These are phyloP conservation scores for Blastobotrys attinorum DNA, from an alignment of 805 yeast species.

Conservation along the genomic window DNA sequence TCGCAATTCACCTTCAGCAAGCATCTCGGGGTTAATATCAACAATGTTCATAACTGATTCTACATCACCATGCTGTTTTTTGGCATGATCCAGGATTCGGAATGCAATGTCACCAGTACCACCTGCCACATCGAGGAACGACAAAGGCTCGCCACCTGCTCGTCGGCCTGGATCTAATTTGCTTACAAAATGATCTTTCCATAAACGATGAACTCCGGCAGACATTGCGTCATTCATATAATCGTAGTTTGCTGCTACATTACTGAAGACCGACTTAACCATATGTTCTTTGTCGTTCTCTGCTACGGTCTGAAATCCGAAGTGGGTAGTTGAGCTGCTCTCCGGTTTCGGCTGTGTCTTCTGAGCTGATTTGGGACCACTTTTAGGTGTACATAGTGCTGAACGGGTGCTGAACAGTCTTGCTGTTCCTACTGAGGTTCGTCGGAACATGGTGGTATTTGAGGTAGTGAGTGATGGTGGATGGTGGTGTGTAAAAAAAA, in stretches of 20 bases:
- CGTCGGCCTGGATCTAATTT: slow-evolving; percentile 89
- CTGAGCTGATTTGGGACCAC: too few species aligned
- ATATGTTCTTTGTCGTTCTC: slow-evolving; percentile 65
- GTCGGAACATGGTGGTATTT: not conserved
- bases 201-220: slow-evolving; percentile 84
- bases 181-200: slow-evolving; percentile 88
- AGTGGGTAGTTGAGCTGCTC: too few species aligned
- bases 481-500: not conserved
- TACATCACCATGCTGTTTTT: slow-evolving; percentile 63
- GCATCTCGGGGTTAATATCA: slow-evolving; percentile 95
- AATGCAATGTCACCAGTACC: slow-evolving; percentile 98
- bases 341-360: too few species aligned
- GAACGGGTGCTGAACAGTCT: not conserved
- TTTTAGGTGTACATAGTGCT: too few species aligned
- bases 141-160: slow-evolving; percentile 76
- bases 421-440: not conserved
- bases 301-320: slow-evolving; percentile 80
- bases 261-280: slow-evolving; percentile 78
- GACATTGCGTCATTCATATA: slow-evolving; percentile 98
- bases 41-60: slow-evolving; percentile 80
- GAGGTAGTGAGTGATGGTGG: not conserved
- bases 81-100: slow-evolving; percentile 89
- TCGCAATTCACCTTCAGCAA: slow-evolving; percentile 82
- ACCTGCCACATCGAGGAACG: slow-evolving; percentile 94
- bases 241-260: slow-evolving; percentile 92